These are phyloP conservation scores for Blastocystis sp. DNA, from an alignment of 352 stramenopile genomes.

Conservation along the genomic window DNA sequence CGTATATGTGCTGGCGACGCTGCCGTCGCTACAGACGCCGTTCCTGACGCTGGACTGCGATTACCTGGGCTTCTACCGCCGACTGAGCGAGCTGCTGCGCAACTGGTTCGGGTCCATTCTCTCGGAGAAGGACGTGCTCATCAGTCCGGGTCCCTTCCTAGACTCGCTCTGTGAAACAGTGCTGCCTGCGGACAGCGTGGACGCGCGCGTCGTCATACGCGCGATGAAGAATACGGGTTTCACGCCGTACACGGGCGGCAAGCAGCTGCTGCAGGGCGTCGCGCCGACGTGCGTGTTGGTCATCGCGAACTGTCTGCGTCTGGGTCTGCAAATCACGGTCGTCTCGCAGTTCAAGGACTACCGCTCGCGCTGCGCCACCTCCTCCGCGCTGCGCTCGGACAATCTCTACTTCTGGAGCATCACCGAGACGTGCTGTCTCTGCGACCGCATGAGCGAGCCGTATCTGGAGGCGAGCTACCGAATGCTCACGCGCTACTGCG, in stretches of 20 bases:
- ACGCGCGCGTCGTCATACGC: not conserved
- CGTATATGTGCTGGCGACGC: not conserved
- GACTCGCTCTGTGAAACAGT: slow-evolving; percentile 1
- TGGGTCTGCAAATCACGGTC: slow-evolving; percentile 1
- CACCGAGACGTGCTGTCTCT: slow-evolving; percentile 3
- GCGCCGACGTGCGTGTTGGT: slow-evolving; percentile 23
- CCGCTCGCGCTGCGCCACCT: not conserved
- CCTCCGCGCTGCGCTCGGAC: not conserved
- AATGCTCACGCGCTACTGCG: not conserved
- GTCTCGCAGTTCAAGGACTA: slow-evolving; percentile 2
- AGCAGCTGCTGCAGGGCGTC: not conserved
- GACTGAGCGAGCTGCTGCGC: not conserved
- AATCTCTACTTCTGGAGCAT: slow-evolving; percentile 40
- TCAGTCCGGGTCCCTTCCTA: slow-evolving; percentile 3
- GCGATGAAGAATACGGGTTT: slow-evolving; percentile 10
- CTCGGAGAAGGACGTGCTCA: not conserved
- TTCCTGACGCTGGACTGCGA: not conserved
- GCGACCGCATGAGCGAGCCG: not conserved
- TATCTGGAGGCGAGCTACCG: not conserved
- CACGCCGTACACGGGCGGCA: not conserved
- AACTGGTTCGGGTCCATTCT: slow-evolving; percentile 13
- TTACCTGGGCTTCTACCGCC: not conserved
- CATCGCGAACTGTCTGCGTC: not conserved
- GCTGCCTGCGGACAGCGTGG: not conserved
- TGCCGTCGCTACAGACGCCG: not conserved